Evolutionary conservation across 1,139 yeast genomes (phyloP).

Genomic region (Pichia sorboxylosa): DNA sequence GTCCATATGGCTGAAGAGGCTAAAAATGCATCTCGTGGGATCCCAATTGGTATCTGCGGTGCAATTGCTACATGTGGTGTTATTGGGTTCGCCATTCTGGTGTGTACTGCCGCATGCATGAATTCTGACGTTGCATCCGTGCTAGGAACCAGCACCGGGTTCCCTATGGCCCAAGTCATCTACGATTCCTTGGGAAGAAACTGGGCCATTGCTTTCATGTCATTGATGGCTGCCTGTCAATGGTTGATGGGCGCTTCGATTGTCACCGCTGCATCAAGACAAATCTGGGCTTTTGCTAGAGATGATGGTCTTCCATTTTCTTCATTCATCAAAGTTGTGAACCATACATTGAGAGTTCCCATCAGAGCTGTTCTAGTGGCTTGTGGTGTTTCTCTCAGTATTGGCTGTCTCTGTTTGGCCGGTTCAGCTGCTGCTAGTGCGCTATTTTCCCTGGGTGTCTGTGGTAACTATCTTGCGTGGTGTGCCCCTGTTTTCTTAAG

Average conservation of each 20-base stretch:
- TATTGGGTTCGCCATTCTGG: slow-evolving; percentile 46
- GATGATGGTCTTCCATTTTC: slow-evolving; percentile 40
- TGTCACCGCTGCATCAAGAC: slow-evolving; percentile 39
- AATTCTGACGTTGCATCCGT: slow-evolving; percentile 37
- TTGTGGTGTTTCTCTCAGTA: slow-evolving; percentile 33
- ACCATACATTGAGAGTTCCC: slow-evolving; percentile 43
- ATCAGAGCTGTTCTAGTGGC: slow-evolving; percentile 47
- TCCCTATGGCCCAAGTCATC: slow-evolving; percentile 53
- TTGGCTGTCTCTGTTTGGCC: slow-evolving; percentile 49
- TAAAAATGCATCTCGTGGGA: slow-evolving; percentile 47
- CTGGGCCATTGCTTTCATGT: slow-evolving; percentile 49
- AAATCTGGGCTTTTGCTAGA: slow-evolving; percentile 43
- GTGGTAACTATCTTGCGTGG: slow-evolving; percentile 54
- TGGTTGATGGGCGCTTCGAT: slow-evolving; percentile 59
- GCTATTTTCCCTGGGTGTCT: slow-evolving; percentile 43
- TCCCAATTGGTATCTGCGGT: slow-evolving; percentile 50
- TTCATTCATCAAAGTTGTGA: slow-evolving; percentile 38
- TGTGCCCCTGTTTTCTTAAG: slow-evolving; percentile 43
- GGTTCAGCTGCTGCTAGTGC: slow-evolving; percentile 51
- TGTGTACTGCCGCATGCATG: slow-evolving; percentile 46
- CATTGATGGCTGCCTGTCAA: slow-evolving; percentile 37
- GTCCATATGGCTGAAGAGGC: slow-evolving; percentile 68
- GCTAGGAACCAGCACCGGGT: slow-evolving; percentile 34
- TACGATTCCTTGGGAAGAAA: slow-evolving; percentile 52
- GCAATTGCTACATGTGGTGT: slow-evolving; percentile 50